phyloP scores from a whole-genome alignment of 2,329 filamentous ascomycete species.

The Hymenoscyphus infarciens region DNA sequence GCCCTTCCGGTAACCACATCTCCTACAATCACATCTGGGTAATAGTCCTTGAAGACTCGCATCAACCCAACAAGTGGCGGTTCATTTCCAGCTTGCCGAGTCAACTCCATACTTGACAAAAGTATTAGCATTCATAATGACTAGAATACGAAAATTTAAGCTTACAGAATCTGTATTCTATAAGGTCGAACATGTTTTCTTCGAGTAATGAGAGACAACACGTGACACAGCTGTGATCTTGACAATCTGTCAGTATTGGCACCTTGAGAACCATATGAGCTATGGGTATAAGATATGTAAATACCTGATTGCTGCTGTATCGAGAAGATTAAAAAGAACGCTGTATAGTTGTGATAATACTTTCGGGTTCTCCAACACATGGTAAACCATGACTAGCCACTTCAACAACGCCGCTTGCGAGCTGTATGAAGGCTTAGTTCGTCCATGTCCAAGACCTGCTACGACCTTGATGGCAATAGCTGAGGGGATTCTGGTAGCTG shows the following conservation, averaged over 20 bases:
- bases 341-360: constrained; percentile 68
- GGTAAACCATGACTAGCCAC: constrained; percentile 76
- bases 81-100: constrained; percentile 65
- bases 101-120: constrained; percentile 49
- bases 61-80: constrained; percentile 70
- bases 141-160: constrained; percentile 12
- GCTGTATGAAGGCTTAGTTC: constrained; percentile 66
- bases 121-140: not conserved
- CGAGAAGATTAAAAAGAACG: constrained; percentile 75
- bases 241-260: constrained; percentile 1
- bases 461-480: constrained; percentile 63
- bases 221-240: constrained; percentile 59
- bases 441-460: constrained; percentile 72
- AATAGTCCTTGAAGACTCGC: constrained; percentile 85
- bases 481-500: constrained; percentile 58
- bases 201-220: constrained; percentile 74
- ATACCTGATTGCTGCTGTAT: constrained; percentile 72
- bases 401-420: constrained; percentile 69
- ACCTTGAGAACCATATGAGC: not conserved
- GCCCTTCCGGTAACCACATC: constrained; percentile 59
- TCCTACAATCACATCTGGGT: constrained; percentile 80
- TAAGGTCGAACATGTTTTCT: constrained; percentile 81
- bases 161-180: constrained; percentile 72
- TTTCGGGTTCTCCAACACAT: constrained; percentile 60
- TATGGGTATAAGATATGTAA: constrained; percentile 3